These are phyloP conservation scores for Brassica balearica DNA, from an alignment of 441 rosid species.

Conservation along the genomic window DNA sequence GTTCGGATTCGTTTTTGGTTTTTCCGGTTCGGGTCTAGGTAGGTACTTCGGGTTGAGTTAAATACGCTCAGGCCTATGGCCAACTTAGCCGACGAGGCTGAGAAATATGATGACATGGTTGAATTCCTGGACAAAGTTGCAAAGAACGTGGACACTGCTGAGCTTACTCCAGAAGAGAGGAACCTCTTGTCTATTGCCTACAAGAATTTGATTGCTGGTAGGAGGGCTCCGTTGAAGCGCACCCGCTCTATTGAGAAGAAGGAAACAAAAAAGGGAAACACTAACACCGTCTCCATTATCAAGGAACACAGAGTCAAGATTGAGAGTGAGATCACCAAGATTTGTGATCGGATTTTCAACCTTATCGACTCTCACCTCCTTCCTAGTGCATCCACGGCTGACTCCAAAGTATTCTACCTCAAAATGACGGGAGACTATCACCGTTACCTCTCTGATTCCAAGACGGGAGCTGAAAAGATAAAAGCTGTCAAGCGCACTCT, in stretches of 20 bases:
- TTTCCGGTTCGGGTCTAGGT: too few species aligned
- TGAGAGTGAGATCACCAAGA: not conserved
- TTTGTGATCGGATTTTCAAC: not conserved
- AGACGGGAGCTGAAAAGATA: not conserved
- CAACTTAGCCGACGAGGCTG: not conserved
- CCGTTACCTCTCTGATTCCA: not conserved
- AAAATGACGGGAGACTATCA: not conserved
- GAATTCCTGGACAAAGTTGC: not conserved
- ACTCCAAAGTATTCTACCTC: not conserved
- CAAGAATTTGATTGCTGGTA: not conserved
- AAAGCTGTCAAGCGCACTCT: not conserved
- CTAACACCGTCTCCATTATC: not conserved
- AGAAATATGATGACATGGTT: not conserved
- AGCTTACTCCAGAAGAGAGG: not conserved
- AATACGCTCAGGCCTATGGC: not conserved
- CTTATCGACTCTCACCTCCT: not conserved
- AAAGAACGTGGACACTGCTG: not conserved
- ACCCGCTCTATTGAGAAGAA: not conserved
- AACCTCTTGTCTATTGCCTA: constrained; percentile 5
- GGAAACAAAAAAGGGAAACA: not conserved
- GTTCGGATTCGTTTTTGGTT: too few species aligned
- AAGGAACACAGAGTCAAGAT: not conserved
- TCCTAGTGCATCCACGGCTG: not conserved
- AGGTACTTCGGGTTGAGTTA: too few species aligned
- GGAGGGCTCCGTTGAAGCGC: not conserved